phyloP scores from a whole-genome alignment of 208 protist genomes.

The Trypanosoma mega region DNA sequence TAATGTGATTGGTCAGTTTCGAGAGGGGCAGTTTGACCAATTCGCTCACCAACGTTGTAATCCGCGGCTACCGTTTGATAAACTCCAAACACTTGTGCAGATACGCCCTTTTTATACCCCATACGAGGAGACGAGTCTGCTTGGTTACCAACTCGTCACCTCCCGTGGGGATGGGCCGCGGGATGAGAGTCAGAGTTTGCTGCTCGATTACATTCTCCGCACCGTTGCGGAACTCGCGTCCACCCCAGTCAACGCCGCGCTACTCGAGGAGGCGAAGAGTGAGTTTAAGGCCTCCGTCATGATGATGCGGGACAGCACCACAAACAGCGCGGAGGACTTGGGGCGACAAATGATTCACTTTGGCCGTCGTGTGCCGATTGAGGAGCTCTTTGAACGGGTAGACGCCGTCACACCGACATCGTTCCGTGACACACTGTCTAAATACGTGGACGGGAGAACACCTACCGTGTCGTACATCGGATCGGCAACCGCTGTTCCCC shows the following conservation, averaged over 20 bases:
- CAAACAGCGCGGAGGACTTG: slow-evolving; percentile 94
- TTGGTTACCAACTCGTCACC: slow-evolving; percentile 87
- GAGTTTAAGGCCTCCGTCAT: slow-evolving; percentile 93
- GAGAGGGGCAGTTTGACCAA: slow-evolving; percentile 75
- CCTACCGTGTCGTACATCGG: slow-evolving; percentile 83
- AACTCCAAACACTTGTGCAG: slow-evolving; percentile 67
- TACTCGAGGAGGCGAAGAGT: slow-evolving; percentile 93
- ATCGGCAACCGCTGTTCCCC: slow-evolving; percentile 49
- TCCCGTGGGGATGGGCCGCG: slow-evolving; percentile 30
- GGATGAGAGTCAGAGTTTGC: slow-evolving; percentile 66
- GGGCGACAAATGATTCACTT: slow-evolving; percentile 96
- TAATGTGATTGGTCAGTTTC: slow-evolving; percentile 93
- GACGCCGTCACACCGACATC: slow-evolving; percentile 88
- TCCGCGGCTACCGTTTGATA: slow-evolving; percentile 55
- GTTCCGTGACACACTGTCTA: slow-evolving; percentile 70
- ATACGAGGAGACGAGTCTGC: slow-evolving; percentile 88
- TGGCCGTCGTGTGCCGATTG: slow-evolving; percentile 79
- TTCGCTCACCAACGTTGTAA: slow-evolving; percentile 76
- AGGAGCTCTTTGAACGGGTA: slow-evolving; percentile 92
- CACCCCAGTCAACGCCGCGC: slow-evolving; percentile 52
- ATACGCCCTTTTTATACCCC: slow-evolving; percentile 90
- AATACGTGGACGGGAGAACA: slow-evolving; percentile 56
- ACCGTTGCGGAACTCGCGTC: slow-evolving; percentile 66
- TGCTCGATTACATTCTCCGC: slow-evolving; percentile 72
- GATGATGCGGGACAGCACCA: slow-evolving; percentile 95